Conservation (phyloP, 257 asterid species). For the Asclepias syriaca region DNA sequence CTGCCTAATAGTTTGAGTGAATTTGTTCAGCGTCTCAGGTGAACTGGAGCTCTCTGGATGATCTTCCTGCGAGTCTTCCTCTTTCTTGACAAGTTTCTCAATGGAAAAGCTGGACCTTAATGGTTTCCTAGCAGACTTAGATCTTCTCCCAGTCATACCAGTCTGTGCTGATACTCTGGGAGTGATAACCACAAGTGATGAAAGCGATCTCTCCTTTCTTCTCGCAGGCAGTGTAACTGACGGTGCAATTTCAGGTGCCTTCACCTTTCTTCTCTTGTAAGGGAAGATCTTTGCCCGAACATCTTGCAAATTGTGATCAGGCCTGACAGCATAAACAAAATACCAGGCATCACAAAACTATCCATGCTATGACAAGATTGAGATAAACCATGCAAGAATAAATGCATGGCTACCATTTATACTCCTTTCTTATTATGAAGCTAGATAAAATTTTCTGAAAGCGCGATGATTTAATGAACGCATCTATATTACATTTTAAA, state of each 20-base stretch:
- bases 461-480: too few relatives aligned
- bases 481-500: neutral
- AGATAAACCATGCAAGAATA: neutral
- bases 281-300: slow-evolving; percentile 90
- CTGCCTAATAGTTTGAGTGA: slow-evolving; percentile 59
- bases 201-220: slow-evolving; percentile 96
- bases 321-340: slow-evolving; percentile 37
- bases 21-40: slow-evolving; percentile 56
- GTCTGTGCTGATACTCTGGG: slow-evolving; percentile 87
- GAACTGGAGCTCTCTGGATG: slow-evolving; percentile 74
- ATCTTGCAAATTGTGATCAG: slow-evolving; percentile 90
- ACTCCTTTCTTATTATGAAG: neutral
- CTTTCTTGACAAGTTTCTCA: slow-evolving; percentile 71
- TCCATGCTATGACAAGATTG: neutral
- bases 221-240: slow-evolving; percentile 69
- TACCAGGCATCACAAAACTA: slow-evolving; percentile 6
- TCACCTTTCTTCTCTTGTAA: slow-evolving; percentile 68
- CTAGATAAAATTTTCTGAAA: neutral
- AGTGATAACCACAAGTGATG: slow-evolving; percentile 88
- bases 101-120: slow-evolving; percentile 64
- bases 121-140: slow-evolving; percentile 85
- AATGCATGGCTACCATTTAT: neutral
- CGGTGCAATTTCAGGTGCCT: slow-evolving; percentile 62
- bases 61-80: slow-evolving; percentile 61
- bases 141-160: slow-evolving; percentile 90